A percentile compares a stretch with the other conserved stretches of the same genome.
These are phyloP conservation scores for Ascochyta viciae-villosae DNA, from an alignment of 2,329 filamentous ascomycete genomes.

Conservation along the genomic window DNA sequence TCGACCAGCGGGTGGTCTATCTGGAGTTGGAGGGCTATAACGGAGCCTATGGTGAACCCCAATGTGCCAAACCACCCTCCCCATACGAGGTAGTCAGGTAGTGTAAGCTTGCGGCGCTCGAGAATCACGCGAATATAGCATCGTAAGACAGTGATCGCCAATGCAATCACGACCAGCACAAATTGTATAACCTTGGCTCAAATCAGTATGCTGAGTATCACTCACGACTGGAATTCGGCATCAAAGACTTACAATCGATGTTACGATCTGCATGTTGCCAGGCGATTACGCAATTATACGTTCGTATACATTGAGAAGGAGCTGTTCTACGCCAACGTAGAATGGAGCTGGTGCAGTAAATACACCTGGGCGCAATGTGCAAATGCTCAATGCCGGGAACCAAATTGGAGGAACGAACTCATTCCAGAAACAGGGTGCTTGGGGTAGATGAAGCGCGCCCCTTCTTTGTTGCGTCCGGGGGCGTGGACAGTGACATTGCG, in stretches of 20 bases:
- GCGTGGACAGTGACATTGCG: conserved; percentile 4
- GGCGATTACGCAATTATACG: conserved; percentile 1
- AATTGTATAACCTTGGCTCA: conserved; percentile 21
- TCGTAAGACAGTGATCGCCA: conserved; percentile 24
- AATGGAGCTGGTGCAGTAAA: background rate
- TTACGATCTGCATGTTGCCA: conserved; percentile 14
- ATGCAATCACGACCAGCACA: conserved; percentile 23
- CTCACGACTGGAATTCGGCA: background rate
- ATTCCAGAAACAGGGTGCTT: background rate
- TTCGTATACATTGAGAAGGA: background rate
- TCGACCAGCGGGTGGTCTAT: conserved; percentile 24
- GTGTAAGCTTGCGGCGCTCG: conserved; percentile 23
- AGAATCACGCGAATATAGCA: conserved; percentile 25
- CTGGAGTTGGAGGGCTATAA: conserved; percentile 24
- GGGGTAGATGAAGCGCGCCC: conserved; percentile 1
- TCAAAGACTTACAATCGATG: conserved; percentile 14
- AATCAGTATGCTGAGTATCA: conserved; percentile 1
- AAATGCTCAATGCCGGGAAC: background rate
- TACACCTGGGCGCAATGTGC: background rate
- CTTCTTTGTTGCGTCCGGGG: background rate
- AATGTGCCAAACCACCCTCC: conserved; percentile 28
- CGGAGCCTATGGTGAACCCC: conserved; percentile 28
- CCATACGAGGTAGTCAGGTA: conserved; percentile 31
- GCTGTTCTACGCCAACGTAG: background rate
- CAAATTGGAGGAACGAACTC: background rate